Conservation (phyloP, 805 yeast species). For the Pichia thaimueangensis region DNA sequence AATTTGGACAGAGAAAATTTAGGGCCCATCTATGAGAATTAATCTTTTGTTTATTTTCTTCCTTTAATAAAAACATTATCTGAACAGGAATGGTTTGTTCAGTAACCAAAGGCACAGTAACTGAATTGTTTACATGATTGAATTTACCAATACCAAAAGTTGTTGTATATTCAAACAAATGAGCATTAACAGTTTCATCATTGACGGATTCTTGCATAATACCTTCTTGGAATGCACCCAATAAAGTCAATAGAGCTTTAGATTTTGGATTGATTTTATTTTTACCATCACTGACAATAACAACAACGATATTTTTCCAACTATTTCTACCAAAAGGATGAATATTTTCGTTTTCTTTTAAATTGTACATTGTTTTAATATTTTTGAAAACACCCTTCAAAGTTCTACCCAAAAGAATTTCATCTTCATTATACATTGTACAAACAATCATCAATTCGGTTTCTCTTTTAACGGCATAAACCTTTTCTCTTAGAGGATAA, state of each 20-base stretch:
- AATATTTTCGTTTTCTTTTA: constrained; percentile 36
- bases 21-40: constrained; percentile 96
- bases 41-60: constrained; percentile 81
- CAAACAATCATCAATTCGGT: constrained; percentile 83
- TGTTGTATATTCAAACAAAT: constrained; percentile 88
- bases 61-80: constrained; percentile 80
- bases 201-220: constrained; percentile 87
- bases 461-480: constrained; percentile 65
- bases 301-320: constrained; percentile 89
- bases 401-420: constrained; percentile 73
- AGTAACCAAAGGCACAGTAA: constrained; percentile 56
- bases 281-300: constrained; percentile 88
- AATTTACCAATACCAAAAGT: constrained; percentile 63
- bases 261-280: constrained; percentile 72
- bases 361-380: constrained; percentile 63
- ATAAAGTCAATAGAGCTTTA: constrained; percentile 68
- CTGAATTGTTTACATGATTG: constrained; percentile 42
- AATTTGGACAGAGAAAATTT: constrained; percentile 78
- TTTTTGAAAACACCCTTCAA: constrained; percentile 87
- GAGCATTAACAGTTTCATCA: constrained; percentile 74
- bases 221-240: constrained; percentile 92
- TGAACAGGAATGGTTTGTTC: constrained; percentile 73
- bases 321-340: constrained; percentile 85
- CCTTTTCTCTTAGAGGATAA: constrained; percentile 59
- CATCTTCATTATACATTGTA: constrained; percentile 92